phyloP scores from a whole-genome alignment of 106 monocot genomes.

The Allium sativum region DNA sequence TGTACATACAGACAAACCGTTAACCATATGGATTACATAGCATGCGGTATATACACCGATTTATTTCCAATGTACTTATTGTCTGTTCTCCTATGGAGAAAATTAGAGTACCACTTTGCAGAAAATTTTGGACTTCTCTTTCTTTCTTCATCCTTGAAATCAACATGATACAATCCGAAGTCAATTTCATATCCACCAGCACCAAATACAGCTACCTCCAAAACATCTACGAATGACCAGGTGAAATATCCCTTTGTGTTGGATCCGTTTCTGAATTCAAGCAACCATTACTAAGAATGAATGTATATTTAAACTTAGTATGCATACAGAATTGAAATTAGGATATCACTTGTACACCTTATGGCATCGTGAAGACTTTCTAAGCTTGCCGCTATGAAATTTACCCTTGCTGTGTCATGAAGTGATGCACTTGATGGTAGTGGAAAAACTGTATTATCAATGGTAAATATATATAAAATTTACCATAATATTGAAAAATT shows the following conservation, averaged over 20 bases:
- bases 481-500: no score
- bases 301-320: no score
- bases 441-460: no score
- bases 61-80: constrained; percentile 2
- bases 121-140: constrained; percentile 32
- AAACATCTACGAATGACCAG: constrained; percentile 49
- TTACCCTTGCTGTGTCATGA: constrained; percentile 3
- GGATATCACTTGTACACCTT: constrained; percentile 8
- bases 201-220: constrained; percentile 31
- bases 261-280: constrained; percentile 34
- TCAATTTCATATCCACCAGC: constrained; percentile 16
- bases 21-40: no score
- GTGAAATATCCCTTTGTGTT: constrained; percentile 32
- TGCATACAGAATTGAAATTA: neutral
- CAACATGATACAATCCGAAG: constrained; percentile 32
- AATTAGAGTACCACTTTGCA: constrained; percentile 39
- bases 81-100: constrained; percentile 14
- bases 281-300: neutral
- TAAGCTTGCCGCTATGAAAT: constrained; percentile 6
- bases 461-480: no score
- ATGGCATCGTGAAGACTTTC: constrained; percentile 12
- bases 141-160: constrained; percentile 25
- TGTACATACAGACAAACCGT: no score
- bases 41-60: no score
- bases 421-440: no score